Evolutionary conservation across 2,329 filamentous ascomycete genomes (phyloP).

Genomic region (Aspergillus sp.): DNA sequence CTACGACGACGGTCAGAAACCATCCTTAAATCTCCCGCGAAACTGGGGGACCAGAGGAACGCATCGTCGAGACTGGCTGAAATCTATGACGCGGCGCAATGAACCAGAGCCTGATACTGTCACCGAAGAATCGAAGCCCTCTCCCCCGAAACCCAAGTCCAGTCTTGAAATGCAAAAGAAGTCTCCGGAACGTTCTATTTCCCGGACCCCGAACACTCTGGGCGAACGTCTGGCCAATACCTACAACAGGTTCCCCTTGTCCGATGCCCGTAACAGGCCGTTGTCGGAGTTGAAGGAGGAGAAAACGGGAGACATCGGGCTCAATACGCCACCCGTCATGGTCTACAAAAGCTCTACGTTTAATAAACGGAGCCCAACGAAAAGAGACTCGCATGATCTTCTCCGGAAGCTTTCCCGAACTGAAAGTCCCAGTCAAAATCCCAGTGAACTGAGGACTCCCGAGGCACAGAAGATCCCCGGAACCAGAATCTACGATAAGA

Average conservation of each 20-base stretch:
- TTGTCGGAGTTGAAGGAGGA: slow-evolving; percentile 14
- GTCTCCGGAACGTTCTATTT: slow-evolving; percentile 22
- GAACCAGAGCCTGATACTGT: slow-evolving; percentile 15
- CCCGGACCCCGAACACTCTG: slow-evolving; percentile 19
- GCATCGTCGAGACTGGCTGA: slow-evolving; percentile 34
- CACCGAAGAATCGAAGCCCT: slow-evolving; percentile 14
- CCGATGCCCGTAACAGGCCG: slow-evolving; percentile 13
- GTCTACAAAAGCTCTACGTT: slow-evolving; percentile 33
- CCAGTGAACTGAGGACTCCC: slow-evolving; percentile 29
- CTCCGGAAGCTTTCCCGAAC: slow-evolving; percentile 41
- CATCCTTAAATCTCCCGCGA: slow-evolving; percentile 35
- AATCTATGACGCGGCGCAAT: slow-evolving; percentile 25
- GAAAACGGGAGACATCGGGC: slow-evolving; percentile 23
- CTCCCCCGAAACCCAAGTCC: slow-evolving; percentile 20
- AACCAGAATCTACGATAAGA: slow-evolving; percentile 39
- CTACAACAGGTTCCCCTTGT: slow-evolving; percentile 10
- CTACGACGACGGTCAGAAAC: slow-evolving; percentile 24
- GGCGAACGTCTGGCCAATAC: slow-evolving; percentile 20
- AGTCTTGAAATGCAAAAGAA: slow-evolving; percentile 27
- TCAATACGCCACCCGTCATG: slow-evolving; percentile 39
- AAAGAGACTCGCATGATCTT: slow-evolving; percentile 40
- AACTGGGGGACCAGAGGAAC: slow-evolving; percentile 36
- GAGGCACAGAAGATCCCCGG: slow-evolving; percentile 30
- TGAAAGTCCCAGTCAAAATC: slow-evolving; percentile 31
- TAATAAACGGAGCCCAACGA: slow-evolving; percentile 27